Percentiles rank a stretch among this genome's conserved stretches.
These are phyloP conservation scores for Sordaria brevicollis DNA, from an alignment of 495 filamentous ascomycete genomes.

Conservation along the genomic window DNA sequence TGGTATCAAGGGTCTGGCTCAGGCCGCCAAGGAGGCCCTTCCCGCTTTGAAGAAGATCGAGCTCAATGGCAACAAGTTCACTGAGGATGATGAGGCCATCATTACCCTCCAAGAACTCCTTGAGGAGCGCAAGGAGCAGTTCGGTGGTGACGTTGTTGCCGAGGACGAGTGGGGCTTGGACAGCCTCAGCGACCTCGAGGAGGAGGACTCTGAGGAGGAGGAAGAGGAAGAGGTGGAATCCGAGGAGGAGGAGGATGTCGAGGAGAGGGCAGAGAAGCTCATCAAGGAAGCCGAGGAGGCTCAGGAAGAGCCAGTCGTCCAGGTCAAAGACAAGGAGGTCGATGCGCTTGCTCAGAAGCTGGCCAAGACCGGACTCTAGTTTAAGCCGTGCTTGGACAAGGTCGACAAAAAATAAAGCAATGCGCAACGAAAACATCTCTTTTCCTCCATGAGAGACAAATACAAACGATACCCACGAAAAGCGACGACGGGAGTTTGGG, in stretches of 20 bases:
- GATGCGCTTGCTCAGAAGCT: conserved; percentile 70
- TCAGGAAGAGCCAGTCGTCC: conserved; percentile 61
- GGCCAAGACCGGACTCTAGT: conserved; percentile 51
- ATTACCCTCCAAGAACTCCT: conserved; percentile 37
- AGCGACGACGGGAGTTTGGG: conserved; percentile 11
- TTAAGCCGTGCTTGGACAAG: neutral
- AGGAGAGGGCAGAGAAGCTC: conserved; percentile 53
- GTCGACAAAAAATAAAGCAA: neutral
- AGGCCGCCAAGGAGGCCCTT: conserved; percentile 53
- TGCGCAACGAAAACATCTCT: neutral
- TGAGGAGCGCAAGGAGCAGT: conserved; percentile 50
- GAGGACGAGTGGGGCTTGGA: conserved; percentile 75
- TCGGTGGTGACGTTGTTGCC: conserved; percentile 45
- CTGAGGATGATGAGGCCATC: conserved; percentile 66
- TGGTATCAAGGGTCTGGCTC: conserved; percentile 57
- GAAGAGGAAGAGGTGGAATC: conserved; percentile 61
- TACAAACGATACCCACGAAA: conserved; percentile 20
- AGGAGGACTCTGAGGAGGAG: conserved; percentile 62
- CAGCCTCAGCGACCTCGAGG: conserved; percentile 73
- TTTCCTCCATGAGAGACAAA: conserved; percentile 2
- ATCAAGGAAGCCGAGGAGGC: conserved; percentile 62
- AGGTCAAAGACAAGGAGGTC: conserved; percentile 66
- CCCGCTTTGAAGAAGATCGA: conserved; percentile 72
- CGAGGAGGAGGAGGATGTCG: conserved; percentile 50
- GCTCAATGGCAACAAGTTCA: conserved; percentile 92